Evolutionary conservation across 345 rosid species (phyloP).

Genomic region (Boechera stricta): DNA sequence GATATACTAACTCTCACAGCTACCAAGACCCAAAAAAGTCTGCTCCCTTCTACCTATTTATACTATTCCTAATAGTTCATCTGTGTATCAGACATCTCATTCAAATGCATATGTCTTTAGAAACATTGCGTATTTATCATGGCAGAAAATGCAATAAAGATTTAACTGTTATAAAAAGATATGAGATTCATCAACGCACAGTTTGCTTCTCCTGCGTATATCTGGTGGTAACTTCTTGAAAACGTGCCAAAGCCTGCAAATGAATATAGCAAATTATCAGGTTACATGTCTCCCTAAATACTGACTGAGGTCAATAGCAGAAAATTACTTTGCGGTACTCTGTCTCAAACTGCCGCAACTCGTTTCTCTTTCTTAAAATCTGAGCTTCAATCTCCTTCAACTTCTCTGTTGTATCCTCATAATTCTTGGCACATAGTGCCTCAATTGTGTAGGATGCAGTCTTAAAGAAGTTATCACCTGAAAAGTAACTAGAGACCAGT

Average conservation of each 20-base stretch:
- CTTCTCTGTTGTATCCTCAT: constrained; percentile 76
- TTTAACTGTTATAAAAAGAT: background rate
- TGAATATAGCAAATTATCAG: constrained; percentile 13
- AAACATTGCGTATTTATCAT: background rate
- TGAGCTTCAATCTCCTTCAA: constrained; percentile 90
- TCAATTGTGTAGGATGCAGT: constrained; percentile 91
- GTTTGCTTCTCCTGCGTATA: constrained; percentile 91
- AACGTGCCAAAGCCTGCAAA: constrained; percentile 89
- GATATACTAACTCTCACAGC: constrained; percentile 69
- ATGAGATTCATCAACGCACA: constrained; percentile 50
- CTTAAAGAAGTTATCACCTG: constrained; percentile 99
- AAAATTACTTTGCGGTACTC: constrained; percentile 86
- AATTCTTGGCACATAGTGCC: constrained; percentile 91
- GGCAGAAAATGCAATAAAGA: background rate
- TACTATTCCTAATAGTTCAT: too few species aligned
- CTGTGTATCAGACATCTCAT: too few species aligned
- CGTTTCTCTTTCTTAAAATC: constrained; percentile 88
- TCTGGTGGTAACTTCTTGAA: constrained; percentile 95
- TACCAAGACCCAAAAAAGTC: background rate
- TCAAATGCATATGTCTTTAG: too few species aligned
- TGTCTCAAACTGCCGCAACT: constrained; percentile 91
- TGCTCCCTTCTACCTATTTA: background rate
- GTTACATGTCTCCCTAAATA: constrained; percentile 12
- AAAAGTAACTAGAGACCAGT: constrained; percentile 40
- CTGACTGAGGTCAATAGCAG: background rate